These are phyloP conservation scores for Penicillium sp. DNA, from an alignment of 2,329 filamentous ascomycete species.

Conservation along the genomic window DNA sequence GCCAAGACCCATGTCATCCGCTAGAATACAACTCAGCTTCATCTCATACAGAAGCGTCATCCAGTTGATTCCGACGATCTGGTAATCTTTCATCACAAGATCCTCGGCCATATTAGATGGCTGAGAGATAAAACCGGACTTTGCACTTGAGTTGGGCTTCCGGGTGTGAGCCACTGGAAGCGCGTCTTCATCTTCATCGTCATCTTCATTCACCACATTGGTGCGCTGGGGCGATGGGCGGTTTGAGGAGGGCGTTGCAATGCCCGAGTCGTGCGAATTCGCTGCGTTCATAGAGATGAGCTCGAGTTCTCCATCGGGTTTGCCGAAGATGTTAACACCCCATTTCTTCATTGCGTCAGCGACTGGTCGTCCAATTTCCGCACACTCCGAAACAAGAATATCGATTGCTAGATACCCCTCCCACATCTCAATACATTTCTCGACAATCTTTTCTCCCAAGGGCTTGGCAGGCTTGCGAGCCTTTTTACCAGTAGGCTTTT, in stretches of 20 bases:
- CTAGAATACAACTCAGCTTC: constrained; percentile 79
- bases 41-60: constrained; percentile 75
- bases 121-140: constrained; percentile 53
- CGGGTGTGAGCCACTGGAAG: constrained; percentile 32
- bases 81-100: constrained; percentile 82
- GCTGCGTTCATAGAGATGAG: constrained; percentile 49
- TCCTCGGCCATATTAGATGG: constrained; percentile 71
- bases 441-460: constrained; percentile 61
- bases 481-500: constrained; percentile 46
- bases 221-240: constrained; percentile 15
- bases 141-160: constrained; percentile 22
- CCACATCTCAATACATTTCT: constrained; percentile 66
- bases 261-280: constrained; percentile 57
- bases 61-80: constrained; percentile 93
- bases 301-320: constrained; percentile 57
- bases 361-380: constrained; percentile 63
- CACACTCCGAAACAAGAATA: constrained; percentile 69
- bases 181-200: constrained; percentile 45
- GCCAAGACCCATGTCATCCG: constrained; percentile 92
- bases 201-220: constrained; percentile 26
- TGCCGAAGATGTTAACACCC: constrained; percentile 61
- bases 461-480: constrained; percentile 48
- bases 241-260: constrained; percentile 55
- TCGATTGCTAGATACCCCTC: constrained; percentile 77
- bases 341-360: constrained; percentile 60